Evolutionary conservation across 352 stramenopile species (phyloP), one percentile per base, ranked within the genome.

Genomic region (Globisporangium solare): DNA sequence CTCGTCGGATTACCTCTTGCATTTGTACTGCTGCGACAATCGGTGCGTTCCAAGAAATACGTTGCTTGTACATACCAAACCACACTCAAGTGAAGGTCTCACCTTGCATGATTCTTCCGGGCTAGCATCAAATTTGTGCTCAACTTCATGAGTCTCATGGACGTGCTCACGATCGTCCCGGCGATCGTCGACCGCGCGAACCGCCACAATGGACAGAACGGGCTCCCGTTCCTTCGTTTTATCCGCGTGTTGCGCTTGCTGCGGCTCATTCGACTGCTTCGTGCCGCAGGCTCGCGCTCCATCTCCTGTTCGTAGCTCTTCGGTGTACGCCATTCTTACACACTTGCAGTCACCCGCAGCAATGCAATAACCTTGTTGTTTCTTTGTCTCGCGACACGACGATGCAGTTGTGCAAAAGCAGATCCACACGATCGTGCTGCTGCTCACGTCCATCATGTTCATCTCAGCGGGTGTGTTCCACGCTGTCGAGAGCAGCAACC

Each of bases 371-470:
- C 27, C 4, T 35, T 35, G 27, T 35, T 35, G 27, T 3, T 35
- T 6, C 27, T 8, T 35, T 35, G 27, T 8, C 27, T 7, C 27
- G 0, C 7, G 27, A 6, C 27, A 35, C 10, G 27, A 11, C 10
- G 27, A 35, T 35, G 5, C 10, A 10, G 27, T 6, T 18, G 73
- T 88, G 15, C 74, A 86, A 49, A 85, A 81, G 56, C 78, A 86
- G 61, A 73, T 88, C 6, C 74, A 82, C 60, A 80, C 72, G 14
- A 79, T 88, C 51, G 49, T 79, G n/a, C 67, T 88, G 31, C 69
- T 88, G 22, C 76, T 79, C 45, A 75, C 71, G 22, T 84, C 73
- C 63, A 79, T 88, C 41, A 66, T 86, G 15, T 88, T 88, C 60
- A 81, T 88, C 18, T 67, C 77, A 5, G 77, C 77, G 1, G 74